Conservation (phyloP, 805 yeast species). For the Ogataea wickerhamii region DNA sequence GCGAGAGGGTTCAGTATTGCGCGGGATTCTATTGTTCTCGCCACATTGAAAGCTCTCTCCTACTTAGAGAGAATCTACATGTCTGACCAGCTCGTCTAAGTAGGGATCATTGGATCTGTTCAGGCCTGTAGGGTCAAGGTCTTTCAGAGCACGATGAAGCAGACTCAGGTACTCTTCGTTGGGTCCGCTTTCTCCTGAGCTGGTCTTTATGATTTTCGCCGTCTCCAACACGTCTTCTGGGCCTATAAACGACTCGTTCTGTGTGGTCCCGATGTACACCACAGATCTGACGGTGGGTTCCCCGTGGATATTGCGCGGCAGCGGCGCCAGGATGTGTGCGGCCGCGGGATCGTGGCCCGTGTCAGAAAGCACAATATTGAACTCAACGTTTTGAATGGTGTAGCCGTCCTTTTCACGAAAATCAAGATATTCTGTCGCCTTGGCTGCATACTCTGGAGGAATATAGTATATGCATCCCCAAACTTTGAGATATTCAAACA, state of each 20-base stretch:
- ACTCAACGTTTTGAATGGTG: slow-evolving; percentile 61
- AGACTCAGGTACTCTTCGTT: slow-evolving; percentile 67
- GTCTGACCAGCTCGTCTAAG: slow-evolving; percentile 30
- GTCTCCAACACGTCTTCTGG: slow-evolving; percentile 63
- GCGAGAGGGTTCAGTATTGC: too few relatives aligned
- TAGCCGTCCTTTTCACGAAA: slow-evolving; percentile 89
- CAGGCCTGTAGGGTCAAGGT: slow-evolving; percentile 33
- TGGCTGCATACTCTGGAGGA: slow-evolving; percentile 55
- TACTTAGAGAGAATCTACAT: neutral
- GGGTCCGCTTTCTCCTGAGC: slow-evolving; percentile 78
- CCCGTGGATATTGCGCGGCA: slow-evolving; percentile 34
- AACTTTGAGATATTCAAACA: slow-evolving; percentile 48
- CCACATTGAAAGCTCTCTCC: neutral
- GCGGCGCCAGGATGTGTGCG: slow-evolving; percentile 19
- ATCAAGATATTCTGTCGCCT: slow-evolving; percentile 69
- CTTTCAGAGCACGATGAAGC: slow-evolving; percentile 47
- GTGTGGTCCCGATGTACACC: slow-evolving; percentile 81
- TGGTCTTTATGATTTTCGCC: slow-evolving; percentile 53
- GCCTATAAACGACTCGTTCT: slow-evolving; percentile 80
- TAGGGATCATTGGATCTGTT: slow-evolving; percentile 37
- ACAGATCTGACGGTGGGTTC: slow-evolving; percentile 47
- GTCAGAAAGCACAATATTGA: slow-evolving; percentile 41
- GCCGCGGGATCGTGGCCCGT: slow-evolving; percentile 22
- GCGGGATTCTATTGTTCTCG: too few relatives aligned
- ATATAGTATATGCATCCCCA: slow-evolving; percentile 87